These are phyloP conservation scores for Clarireedia monteithiana DNA, from an alignment of 2,329 filamentous ascomycete species.

Conservation along the genomic window DNA sequence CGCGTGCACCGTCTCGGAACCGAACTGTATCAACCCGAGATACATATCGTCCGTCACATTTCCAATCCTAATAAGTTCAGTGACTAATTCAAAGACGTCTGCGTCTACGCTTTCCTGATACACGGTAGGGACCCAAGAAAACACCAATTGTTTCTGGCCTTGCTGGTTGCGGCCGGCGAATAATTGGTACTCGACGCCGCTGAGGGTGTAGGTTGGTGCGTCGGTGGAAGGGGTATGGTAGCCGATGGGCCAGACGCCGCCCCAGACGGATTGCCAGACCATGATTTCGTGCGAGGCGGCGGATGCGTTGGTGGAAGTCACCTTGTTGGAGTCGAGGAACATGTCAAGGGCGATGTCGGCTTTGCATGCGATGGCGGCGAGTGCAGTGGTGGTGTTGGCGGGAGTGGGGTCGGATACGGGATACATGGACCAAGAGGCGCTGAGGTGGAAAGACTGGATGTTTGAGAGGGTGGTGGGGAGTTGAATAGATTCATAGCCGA, in stretches of 20 bases:
- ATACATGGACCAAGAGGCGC: slow-evolving; percentile 5
- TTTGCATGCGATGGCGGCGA: neutral
- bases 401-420: neutral
- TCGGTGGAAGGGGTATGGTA: neutral
- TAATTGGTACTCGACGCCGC: neutral
- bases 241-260: slow-evolving; percentile 6
- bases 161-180: slow-evolving; percentile 1
- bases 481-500: slow-evolving; percentile 2
- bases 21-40: slow-evolving; percentile 2
- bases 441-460: slow-evolving; percentile 8
- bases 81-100: neutral
- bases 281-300: slow-evolving; percentile 2
- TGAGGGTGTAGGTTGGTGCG: neutral
- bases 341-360: slow-evolving; percentile 8
- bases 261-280: slow-evolving; percentile 8
- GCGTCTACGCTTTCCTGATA: slow-evolving; percentile 2
- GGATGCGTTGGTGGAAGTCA: neutral
- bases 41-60: slow-evolving; percentile 3
- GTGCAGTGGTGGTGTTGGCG: neutral
- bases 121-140: neutral
- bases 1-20: slow-evolving; percentile 1
- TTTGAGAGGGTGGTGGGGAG: slow-evolving; percentile 6
- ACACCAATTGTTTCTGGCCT: slow-evolving; percentile 1
- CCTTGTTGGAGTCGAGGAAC: neutral
- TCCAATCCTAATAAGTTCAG: neutral